Conservation (phyloP, 2,329 filamentous ascomycete genomes). For the Phyllosticta citriasiana region DNA sequence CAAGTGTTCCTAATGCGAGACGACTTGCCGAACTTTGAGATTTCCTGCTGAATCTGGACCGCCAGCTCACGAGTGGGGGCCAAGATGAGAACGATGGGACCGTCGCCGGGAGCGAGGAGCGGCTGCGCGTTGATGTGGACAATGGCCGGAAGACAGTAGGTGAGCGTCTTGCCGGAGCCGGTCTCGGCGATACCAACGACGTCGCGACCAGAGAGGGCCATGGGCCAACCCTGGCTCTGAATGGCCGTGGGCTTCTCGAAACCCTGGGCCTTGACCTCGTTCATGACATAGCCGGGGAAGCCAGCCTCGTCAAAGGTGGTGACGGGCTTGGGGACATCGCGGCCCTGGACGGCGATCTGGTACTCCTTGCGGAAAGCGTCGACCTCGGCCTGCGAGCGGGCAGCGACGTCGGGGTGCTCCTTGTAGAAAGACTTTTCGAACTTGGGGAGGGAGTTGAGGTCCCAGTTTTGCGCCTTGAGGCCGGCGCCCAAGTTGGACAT, state of each 20-base stretch:
- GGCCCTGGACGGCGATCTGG: constrained; percentile 72
- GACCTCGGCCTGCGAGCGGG: constrained; percentile 67
- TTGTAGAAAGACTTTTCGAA: constrained; percentile 99
- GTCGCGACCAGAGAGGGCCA: constrained; percentile 95
- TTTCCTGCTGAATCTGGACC: constrained; percentile 97
- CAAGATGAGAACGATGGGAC: constrained; percentile 90
- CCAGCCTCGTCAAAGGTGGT: constrained; percentile 96
- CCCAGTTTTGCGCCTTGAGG: constrained; percentile 83
- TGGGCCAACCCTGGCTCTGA: constrained; percentile 97
- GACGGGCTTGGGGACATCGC: constrained; percentile 80
- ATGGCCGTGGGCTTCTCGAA: constrained; percentile 91
- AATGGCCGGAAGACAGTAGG: constrained; percentile 94
- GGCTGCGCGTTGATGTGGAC: constrained; percentile 99
- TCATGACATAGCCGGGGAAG: constrained; percentile 95
- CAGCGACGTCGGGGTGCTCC: constrained; percentile 70
- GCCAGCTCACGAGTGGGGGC: constrained; percentile 96
- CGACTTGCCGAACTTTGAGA: constrained; percentile 96
- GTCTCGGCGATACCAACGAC: constrained; percentile 99
- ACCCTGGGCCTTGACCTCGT: constrained; percentile 95
- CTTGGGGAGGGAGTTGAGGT: constrained; percentile 71
- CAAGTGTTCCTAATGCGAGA: constrained; percentile 98
- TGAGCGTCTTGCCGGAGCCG: constrained; percentile 96
- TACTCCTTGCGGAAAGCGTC: constrained; percentile 79
- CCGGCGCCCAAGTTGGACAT: constrained; percentile 87
- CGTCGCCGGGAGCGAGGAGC: constrained; percentile 86